phyloP scores from a whole-genome alignment of 2,329 filamentous ascomycete genomes.

The Piedraia hortae region DNA sequence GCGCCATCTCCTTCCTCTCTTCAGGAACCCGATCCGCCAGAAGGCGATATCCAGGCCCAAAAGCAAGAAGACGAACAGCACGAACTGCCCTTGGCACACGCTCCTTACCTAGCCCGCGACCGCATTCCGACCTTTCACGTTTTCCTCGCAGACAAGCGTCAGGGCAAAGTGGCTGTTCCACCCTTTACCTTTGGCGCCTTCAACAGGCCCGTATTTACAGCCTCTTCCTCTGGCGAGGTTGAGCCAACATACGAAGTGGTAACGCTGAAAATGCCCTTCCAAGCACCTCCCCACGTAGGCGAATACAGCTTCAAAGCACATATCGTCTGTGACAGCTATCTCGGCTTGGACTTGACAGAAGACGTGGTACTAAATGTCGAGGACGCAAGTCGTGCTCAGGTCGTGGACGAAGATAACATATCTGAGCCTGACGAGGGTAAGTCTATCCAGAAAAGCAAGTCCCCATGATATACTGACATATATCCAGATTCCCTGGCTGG shows the following conservation, averaged over 20 bases:
- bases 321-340: conserved; percentile 76
- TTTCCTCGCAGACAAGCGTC: conserved; percentile 80
- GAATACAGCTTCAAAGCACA: conserved; percentile 91
- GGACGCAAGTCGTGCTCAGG: conserved; percentile 58
- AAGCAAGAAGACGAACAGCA: conserved; percentile 39
- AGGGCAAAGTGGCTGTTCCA: conserved; percentile 85
- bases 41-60: conserved; percentile 65
- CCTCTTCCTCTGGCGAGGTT: conserved; percentile 19
- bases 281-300: conserved; percentile 71
- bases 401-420: conserved; percentile 58
- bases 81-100: conserved; percentile 62
- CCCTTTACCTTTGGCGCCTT: conserved; percentile 89
- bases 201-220: conserved; percentile 54
- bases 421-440: conserved; percentile 93
- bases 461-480: conserved; percentile 3
- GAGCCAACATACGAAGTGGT: conserved; percentile 86
- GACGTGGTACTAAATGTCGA: conserved; percentile 76
- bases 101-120: conserved; percentile 72
- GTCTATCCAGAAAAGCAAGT: too few species aligned
- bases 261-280: conserved; percentile 90
- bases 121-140: conserved; percentile 80
- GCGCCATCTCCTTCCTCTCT: conserved; percentile 35
- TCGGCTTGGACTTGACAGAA: conserved; percentile 79
- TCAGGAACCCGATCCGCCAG: conserved; percentile 72
- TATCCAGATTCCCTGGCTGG: conserved; percentile 13